Conservation (phyloP, 169 alveolate genomes). For the Plasmodium vivax region DNA sequence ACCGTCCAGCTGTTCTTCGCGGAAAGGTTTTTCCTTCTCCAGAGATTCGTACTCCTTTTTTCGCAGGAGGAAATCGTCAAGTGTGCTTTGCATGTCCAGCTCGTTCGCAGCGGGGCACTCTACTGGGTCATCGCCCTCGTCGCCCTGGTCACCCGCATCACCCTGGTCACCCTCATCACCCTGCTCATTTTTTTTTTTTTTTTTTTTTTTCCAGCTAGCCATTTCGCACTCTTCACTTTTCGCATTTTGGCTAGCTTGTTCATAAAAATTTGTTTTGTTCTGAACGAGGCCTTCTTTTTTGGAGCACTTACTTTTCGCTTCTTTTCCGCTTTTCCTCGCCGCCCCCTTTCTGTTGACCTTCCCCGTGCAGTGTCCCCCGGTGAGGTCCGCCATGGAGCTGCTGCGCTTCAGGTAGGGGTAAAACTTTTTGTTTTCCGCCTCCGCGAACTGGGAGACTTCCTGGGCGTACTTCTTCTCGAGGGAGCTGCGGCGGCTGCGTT, state of each 20-base stretch:
- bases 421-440: constrained; percentile 7
- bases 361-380: neutral
- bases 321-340: neutral
- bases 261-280: neutral
- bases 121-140: neutral
- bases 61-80: neutral
- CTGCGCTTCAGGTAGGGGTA: constrained; percentile 6
- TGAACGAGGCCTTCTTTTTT: neutral
- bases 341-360: neutral
- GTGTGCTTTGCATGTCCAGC: neutral
- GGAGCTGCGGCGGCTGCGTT: neutral
- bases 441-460: constrained; percentile 8
- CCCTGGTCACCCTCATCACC: neutral
- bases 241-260: constrained; percentile 2
- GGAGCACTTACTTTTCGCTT: neutral
- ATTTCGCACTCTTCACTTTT: neutral
- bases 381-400: constrained; percentile 1
- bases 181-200: neutral
- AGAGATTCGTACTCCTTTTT: constrained; percentile 38
- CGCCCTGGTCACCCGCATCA: neutral
- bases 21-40: neutral
- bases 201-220: neutral
- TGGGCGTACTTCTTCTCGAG: constrained; percentile 8
- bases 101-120: neutral
- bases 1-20: neutral